Percentiles rank a stretch among this genome's conserved stretches.
phyloP scores from a whole-genome alignment of 495 filamentous ascomycete species.

The Diplogelasinospora grovesii region DNA sequence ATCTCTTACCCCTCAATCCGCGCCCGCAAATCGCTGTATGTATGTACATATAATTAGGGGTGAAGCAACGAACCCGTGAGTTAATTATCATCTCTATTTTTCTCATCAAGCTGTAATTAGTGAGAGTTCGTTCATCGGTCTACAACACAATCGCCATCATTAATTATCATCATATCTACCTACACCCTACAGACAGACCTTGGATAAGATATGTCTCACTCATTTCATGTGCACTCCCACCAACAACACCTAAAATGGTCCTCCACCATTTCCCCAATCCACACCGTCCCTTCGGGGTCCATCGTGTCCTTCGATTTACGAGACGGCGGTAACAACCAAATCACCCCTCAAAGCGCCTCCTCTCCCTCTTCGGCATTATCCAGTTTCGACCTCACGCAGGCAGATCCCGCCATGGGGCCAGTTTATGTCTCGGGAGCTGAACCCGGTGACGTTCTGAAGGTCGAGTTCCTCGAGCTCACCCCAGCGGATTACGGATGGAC shows the following conservation, averaged over 20 bases:
- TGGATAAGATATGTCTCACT: slow-evolving; percentile 11
- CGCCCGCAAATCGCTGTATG: too few relatives aligned
- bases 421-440: slow-evolving; percentile 39
- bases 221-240: slow-evolving; percentile 35
- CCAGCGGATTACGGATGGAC: slow-evolving; percentile 47
- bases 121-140: too few relatives aligned
- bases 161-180: too few relatives aligned
- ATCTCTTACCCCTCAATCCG: too few relatives aligned
- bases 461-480: slow-evolving; percentile 39
- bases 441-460: slow-evolving; percentile 44
- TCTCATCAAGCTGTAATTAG: too few relatives aligned
- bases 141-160: too few relatives aligned
- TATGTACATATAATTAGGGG: too few relatives aligned
- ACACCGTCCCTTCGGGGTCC: slow-evolving; percentile 40
- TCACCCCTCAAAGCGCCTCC: slow-evolving; percentile 30
- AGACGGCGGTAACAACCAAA: slow-evolving; percentile 47
- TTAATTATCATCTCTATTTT: too few relatives aligned
- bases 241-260: slow-evolving; percentile 45
- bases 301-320: slow-evolving; percentile 42
- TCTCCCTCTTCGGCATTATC: slow-evolving; percentile 35
- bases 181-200: too few relatives aligned
- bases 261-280: slow-evolving; percentile 35
- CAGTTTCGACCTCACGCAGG: slow-evolving; percentile 35
- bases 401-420: slow-evolving; percentile 45
- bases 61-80: too few relatives aligned